A percentile compares a stretch with the other conserved stretches of the same genome.
phyloP scores from a whole-genome alignment of 1,284 basidiomycete genomes.

The Boletus sp. region DNA sequence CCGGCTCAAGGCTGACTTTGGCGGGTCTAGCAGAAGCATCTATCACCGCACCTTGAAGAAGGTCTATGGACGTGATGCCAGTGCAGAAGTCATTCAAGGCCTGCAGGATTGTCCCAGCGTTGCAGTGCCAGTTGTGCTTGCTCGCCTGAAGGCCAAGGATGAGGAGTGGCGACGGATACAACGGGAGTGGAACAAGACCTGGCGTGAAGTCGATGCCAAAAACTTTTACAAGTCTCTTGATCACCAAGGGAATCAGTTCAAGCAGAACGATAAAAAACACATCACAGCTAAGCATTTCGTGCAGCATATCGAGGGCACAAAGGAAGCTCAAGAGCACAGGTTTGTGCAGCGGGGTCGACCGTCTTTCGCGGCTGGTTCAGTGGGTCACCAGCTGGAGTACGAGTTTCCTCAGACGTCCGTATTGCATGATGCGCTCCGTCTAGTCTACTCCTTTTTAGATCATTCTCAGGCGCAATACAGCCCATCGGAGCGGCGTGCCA shows the following conservation, averaged over 20 bases:
- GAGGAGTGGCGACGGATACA: slow-evolving; percentile 96
- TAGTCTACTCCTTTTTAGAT: slow-evolving; percentile 89
- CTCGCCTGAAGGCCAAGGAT: slow-evolving; percentile 90
- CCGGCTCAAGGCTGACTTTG: slow-evolving; percentile 85
- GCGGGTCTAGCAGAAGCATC: slow-evolving; percentile 82
- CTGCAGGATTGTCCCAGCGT: slow-evolving; percentile 91
- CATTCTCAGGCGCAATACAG: slow-evolving; percentile 76
- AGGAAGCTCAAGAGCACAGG: slow-evolving; percentile 62
- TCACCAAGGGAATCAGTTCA: slow-evolving; percentile 93
- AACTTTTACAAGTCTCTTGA: slow-evolving; percentile 98
- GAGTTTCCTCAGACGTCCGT: slow-evolving; percentile 77
- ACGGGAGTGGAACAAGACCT: slow-evolving; percentile 95
- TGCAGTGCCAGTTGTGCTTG: slow-evolving; percentile 89
- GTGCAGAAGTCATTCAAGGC: slow-evolving; percentile 83
- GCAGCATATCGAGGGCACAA: slow-evolving; percentile 79
- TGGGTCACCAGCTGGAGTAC: slow-evolving; percentile 76
- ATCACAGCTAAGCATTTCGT: slow-evolving; percentile 90
- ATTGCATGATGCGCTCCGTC: slow-evolving; percentile 84
- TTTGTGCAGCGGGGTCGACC: slow-evolving; percentile 38
- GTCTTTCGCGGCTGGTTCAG: slow-evolving; percentile 43
- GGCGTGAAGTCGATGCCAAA: slow-evolving; percentile 94
- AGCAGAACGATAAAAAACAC: slow-evolving; percentile 93
- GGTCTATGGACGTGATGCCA: slow-evolving; percentile 85
- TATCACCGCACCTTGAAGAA: slow-evolving; percentile 95
- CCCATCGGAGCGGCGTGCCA: slow-evolving; percentile 71